Evolutionary conservation across 2,329 filamentous ascomycete species (phyloP).

Genomic region (Ploettnerulaceae sp.): DNA sequence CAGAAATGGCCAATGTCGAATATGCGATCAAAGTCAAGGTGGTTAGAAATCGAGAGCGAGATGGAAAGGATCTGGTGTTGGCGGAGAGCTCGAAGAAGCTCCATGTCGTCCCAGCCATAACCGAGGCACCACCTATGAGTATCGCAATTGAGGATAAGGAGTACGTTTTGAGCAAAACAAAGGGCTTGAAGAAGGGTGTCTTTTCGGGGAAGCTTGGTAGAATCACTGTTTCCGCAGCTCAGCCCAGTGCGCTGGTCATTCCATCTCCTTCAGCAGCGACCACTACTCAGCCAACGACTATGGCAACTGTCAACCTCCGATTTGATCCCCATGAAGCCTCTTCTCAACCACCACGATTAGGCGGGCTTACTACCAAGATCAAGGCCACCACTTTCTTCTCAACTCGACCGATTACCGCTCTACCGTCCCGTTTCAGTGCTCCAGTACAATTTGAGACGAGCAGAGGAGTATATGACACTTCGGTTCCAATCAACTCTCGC

Average conservation of each 20-base stretch:
- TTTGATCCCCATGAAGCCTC: constrained; percentile 30
- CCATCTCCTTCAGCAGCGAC: constrained; percentile 20
- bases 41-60: constrained; percentile 21
- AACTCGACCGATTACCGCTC: constrained; percentile 17
- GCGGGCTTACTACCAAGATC: constrained; percentile 31
- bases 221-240: constrained; percentile 31
- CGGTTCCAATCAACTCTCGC: constrained; percentile 29
- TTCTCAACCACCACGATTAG: constrained; percentile 31
- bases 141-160: constrained; percentile 21
- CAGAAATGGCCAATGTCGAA: constrained; percentile 30
- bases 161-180: constrained; percentile 28
- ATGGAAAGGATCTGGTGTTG: constrained; percentile 24
- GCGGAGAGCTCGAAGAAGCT: constrained; percentile 26
- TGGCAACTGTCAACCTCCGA: constrained; percentile 30
- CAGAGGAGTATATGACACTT: constrained; percentile 26
- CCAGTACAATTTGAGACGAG: constrained; percentile 22
- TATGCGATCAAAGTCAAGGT: constrained; percentile 31
- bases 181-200: constrained; percentile 31
- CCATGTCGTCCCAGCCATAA: constrained; percentile 27
- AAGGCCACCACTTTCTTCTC: constrained; percentile 29
- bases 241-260: constrained; percentile 30
- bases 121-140: constrained; percentile 31
- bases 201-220: constrained; percentile 34
- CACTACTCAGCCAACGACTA: constrained; percentile 22
- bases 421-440: constrained; percentile 23